Percentiles rank a stretch among this genome's conserved stretches.
These are phyloP conservation scores for Butyriboletus appendiculatus DNA, from an alignment of 1,284 basidiomycete species.

Conservation along the genomic window DNA sequence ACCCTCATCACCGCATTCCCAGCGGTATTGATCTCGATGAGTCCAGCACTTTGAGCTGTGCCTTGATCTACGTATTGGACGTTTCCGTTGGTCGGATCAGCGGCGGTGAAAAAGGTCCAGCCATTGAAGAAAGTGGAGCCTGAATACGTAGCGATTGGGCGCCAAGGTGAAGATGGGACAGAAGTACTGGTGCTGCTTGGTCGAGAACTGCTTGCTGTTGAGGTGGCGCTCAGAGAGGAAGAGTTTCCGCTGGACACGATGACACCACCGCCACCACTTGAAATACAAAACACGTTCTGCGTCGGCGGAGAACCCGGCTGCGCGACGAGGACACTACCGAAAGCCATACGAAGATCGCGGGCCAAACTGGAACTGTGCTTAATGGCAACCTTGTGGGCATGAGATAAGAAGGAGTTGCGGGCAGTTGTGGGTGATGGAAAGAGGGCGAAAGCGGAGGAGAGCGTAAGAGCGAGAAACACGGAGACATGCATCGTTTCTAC, in stretches of 20 bases:
- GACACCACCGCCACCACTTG: slow-evolving; percentile 26
- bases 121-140: slow-evolving; percentile 77
- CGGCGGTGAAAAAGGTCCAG: slow-evolving; percentile 71
- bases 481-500: slow-evolving; percentile 29
- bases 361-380: slow-evolving; percentile 60
- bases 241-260: slow-evolving; percentile 19
- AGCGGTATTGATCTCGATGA: slow-evolving; percentile 60
- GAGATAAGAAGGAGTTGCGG: slow-evolving; percentile 29
- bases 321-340: slow-evolving; percentile 49
- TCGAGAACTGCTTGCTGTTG: slow-evolving; percentile 20
- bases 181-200: slow-evolving; percentile 24
- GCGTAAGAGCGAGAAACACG: slow-evolving; percentile 38
- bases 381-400: slow-evolving; percentile 45
- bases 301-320: slow-evolving; percentile 28
- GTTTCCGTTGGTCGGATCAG: slow-evolving; percentile 81
- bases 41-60: slow-evolving; percentile 51
- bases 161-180: slow-evolving; percentile 37
- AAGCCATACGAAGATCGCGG: slow-evolving; percentile 64
- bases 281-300: slow-evolving; percentile 35
- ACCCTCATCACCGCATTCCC: slow-evolving; percentile 83
- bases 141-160: slow-evolving; percentile 39
- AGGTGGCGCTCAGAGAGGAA: slow-evolving; percentile 19
- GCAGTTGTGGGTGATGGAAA: slow-evolving; percentile 16
- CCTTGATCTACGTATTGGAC: slow-evolving; percentile 58
- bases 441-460: slow-evolving; percentile 25